phyloP scores from a whole-genome alignment of 257 asterid genomes.

The Hygrophila difformis region DNA sequence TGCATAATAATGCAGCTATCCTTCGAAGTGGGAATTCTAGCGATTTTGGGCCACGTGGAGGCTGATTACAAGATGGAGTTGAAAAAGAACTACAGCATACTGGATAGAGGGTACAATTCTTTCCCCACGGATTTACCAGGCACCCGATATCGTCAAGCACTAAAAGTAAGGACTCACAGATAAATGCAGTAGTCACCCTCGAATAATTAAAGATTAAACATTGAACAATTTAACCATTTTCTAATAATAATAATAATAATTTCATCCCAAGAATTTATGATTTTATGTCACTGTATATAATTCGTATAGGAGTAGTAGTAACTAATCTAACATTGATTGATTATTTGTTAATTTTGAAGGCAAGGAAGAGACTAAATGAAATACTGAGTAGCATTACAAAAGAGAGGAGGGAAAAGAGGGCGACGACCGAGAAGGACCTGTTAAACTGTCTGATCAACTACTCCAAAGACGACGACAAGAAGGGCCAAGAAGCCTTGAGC shows the following conservation, averaged over 20 bases:
- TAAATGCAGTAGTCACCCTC: no score
- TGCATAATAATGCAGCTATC: constrained; percentile 60
- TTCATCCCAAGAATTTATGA: no score
- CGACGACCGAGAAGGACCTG: constrained; percentile 28
- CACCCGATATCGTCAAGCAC: constrained; percentile 43
- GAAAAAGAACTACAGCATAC: constrained; percentile 44
- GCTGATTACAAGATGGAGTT: constrained; percentile 44
- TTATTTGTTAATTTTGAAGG: constrained; percentile 27
- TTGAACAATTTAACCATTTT: no score
- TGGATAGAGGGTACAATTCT: constrained; percentile 71
- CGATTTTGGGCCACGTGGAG: constrained; percentile 58
- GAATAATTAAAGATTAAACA: no score
- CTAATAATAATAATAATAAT: no score
- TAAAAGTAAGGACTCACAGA: constrained; percentile 28
- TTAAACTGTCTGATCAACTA: constrained; percentile 46
- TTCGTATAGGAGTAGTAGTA: no score
- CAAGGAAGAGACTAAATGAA: constrained; percentile 62
- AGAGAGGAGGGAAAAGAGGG: constrained; percentile 46
- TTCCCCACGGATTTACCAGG: constrained; percentile 64
- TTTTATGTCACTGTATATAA: no score
- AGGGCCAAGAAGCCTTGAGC: constrained; percentile 18
- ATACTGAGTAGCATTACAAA: constrained; percentile 36
- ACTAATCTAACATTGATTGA: background rate
- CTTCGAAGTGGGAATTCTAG: constrained; percentile 66
- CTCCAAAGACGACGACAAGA: constrained; percentile 35